These are phyloP conservation scores for Colletotrichum higginsianum DNA, from an alignment of 2,329 filamentous ascomycete genomes.

Conservation along the genomic window DNA sequence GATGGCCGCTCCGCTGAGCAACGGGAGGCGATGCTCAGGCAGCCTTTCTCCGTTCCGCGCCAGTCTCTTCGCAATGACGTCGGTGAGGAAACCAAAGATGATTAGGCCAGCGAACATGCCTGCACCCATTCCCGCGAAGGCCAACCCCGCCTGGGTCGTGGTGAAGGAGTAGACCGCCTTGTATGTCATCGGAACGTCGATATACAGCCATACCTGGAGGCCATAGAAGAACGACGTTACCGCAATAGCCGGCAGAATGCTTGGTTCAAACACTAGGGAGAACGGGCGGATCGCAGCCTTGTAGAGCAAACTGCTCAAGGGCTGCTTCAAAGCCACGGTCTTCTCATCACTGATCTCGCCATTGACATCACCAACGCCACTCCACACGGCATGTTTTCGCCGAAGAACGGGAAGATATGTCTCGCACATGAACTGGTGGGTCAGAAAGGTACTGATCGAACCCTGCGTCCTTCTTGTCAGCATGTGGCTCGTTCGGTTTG, in stretches of 20 bases:
- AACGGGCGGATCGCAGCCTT: conserved; percentile 21
- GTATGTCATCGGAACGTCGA: conserved; percentile 33
- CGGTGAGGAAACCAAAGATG: conserved; percentile 31
- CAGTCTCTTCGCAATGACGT: conserved; percentile 17
- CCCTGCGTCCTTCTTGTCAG: conserved; percentile 23
- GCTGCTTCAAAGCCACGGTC: background rate
- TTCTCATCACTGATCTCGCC: conserved; percentile 4
- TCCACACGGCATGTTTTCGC: conserved; percentile 6
- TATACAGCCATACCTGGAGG: conserved; percentile 32
- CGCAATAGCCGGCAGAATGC: conserved; percentile 22
- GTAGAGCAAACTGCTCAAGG: conserved; percentile 13
- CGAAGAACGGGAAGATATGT: conserved; percentile 26
- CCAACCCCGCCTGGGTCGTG: conserved; percentile 13
- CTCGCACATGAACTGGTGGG: conserved; percentile 27
- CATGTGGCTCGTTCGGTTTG: background rate
- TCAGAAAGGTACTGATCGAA: conserved; percentile 21
- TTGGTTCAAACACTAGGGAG: conserved; percentile 16
- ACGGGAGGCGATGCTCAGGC: conserved; percentile 28
- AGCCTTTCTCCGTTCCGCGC: conserved; percentile 19
- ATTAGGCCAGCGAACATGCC: conserved; percentile 25
- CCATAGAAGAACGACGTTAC: conserved; percentile 33
- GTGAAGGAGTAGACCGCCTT: conserved; percentile 26
- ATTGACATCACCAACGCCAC: background rate
- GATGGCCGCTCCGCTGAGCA: conserved; percentile 20
- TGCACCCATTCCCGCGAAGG: conserved; percentile 22